These are phyloP conservation scores for Cytospora paraplurivora DNA, from an alignment of 2,329 filamentous ascomycete genomes.

Conservation along the genomic window DNA sequence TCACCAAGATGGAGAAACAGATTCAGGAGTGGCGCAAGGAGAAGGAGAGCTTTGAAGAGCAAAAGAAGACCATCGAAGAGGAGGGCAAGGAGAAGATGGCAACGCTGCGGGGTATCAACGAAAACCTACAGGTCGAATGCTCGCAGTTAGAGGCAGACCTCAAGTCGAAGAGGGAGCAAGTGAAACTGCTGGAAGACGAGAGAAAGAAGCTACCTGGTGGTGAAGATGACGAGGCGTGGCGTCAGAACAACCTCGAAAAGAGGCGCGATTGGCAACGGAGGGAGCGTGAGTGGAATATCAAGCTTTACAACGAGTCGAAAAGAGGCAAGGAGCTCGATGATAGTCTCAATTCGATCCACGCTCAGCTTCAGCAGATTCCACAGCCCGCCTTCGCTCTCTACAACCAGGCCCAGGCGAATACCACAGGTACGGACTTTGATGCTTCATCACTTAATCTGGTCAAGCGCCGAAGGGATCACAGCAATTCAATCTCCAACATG, in stretches of 20 bases:
- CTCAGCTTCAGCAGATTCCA: conserved; percentile 47
- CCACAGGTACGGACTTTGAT: conserved; percentile 53
- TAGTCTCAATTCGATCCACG: conserved; percentile 49
- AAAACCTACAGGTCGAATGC: conserved; percentile 65
- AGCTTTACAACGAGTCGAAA: conserved; percentile 50
- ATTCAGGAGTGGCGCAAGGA: conserved; percentile 61
- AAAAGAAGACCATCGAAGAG: conserved; percentile 53
- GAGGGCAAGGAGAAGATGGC: conserved; percentile 55
- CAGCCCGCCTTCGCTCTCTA: conserved; percentile 42
- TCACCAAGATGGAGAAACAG: conserved; percentile 67
- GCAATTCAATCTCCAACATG: conserved; percentile 49
- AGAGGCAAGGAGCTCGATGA: conserved; percentile 50
- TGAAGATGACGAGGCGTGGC: conserved; percentile 61
- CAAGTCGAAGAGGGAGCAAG: conserved; percentile 67
- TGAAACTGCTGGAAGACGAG: conserved; percentile 74
- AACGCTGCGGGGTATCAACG: conserved; percentile 57
- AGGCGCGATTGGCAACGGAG: conserved; percentile 59
- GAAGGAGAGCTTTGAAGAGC: conserved; percentile 54
- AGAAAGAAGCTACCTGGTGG: conserved; percentile 64
- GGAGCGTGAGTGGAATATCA: conserved; percentile 55
- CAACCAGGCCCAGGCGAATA: conserved; percentile 46
- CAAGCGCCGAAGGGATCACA: conserved; percentile 52
- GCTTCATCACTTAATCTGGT: conserved; percentile 43
- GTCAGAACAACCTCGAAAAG: conserved; percentile 53
- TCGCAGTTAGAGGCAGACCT: conserved; percentile 71